Conservation (phyloP, 2,329 filamentous ascomycete genomes). For the Alternaria viburni region DNA sequence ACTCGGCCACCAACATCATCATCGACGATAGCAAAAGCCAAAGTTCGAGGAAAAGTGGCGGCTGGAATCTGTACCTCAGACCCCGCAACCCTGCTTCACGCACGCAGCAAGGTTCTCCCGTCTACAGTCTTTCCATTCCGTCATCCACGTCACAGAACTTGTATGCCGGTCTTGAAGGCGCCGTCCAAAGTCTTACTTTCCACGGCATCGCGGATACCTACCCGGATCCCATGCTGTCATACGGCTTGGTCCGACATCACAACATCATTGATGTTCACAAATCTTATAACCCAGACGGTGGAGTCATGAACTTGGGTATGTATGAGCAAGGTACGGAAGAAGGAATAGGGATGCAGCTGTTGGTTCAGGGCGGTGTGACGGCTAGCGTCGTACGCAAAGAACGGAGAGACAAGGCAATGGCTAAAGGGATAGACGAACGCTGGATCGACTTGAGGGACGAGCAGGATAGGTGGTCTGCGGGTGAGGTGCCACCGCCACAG, state of each 20-base stretch:
- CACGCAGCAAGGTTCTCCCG: conserved; percentile 44
- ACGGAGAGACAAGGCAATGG: conserved; percentile 17
- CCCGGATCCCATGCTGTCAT: conserved; percentile 51
- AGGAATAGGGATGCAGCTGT: conserved; percentile 47
- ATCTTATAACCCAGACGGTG: conserved; percentile 42
- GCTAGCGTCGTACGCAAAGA: conserved; percentile 20
- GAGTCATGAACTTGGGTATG: conserved; percentile 50
- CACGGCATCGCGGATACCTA: conserved; percentile 50
- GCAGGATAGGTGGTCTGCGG: conserved; percentile 26
- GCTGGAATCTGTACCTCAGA: conserved; percentile 57
- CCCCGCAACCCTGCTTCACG: conserved; percentile 35
- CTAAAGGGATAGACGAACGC: conserved; percentile 44
- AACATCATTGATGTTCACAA: conserved; percentile 11
- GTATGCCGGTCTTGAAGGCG: conserved; percentile 57
- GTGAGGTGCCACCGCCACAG: neutral
- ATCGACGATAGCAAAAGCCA: conserved; percentile 5
- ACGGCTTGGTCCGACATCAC: too few relatives aligned
- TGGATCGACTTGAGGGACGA: conserved; percentile 46
- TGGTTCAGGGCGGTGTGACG: conserved; percentile 37
- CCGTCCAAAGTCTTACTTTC: conserved; percentile 53
- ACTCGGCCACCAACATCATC: conserved; percentile 24
- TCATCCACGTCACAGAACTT: conserved; percentile 53
- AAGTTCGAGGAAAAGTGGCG: conserved; percentile 23
- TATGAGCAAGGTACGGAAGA: conserved; percentile 52
- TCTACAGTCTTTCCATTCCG: conserved; percentile 57